Evolutionary conservation across 2,329 filamentous ascomycete species (phyloP).

Genomic region (Penicillium freii): DNA sequence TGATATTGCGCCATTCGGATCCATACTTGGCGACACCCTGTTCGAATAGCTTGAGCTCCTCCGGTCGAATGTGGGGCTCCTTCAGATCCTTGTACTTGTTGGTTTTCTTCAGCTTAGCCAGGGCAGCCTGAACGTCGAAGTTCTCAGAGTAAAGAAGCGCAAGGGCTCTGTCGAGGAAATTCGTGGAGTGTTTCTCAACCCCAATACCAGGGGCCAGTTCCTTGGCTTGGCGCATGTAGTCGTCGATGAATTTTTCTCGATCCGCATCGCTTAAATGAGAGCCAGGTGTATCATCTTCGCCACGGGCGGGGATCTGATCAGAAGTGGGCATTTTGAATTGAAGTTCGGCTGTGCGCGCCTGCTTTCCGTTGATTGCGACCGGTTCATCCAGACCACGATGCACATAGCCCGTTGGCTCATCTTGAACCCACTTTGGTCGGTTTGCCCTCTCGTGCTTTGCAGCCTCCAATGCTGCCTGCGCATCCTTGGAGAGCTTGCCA

Average conservation of each 20-base stretch:
- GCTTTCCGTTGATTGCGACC: slow-evolving; percentile 61
- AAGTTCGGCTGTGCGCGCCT: slow-evolving; percentile 70
- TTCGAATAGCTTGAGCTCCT: slow-evolving; percentile 86
- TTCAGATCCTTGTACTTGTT: slow-evolving; percentile 71
- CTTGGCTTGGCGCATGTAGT: slow-evolving; percentile 72
- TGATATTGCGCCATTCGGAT: slow-evolving; percentile 81
- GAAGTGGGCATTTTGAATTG: slow-evolving; percentile 72
- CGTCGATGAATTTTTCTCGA: slow-evolving; percentile 63
- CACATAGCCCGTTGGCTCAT: slow-evolving; percentile 83
- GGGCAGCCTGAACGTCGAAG: slow-evolving; percentile 69
- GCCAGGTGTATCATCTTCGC: slow-evolving; percentile 41
- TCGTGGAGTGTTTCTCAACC: slow-evolving; percentile 74
- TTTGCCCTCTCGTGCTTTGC: slow-evolving; percentile 77
- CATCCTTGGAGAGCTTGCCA: slow-evolving; percentile 70
- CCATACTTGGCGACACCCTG: slow-evolving; percentile 87
- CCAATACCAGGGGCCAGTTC: slow-evolving; percentile 64
- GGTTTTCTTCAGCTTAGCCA: slow-evolving; percentile 66
- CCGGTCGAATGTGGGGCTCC: slow-evolving; percentile 74
- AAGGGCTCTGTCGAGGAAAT: slow-evolving; percentile 81
- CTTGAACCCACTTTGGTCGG: slow-evolving; percentile 89
- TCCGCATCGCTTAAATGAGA: slow-evolving; percentile 37
- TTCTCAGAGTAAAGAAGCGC: slow-evolving; percentile 68
- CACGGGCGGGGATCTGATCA: slow-evolving; percentile 48
- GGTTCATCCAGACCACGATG: slow-evolving; percentile 76
- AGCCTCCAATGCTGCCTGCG: slow-evolving; percentile 72